Base-by-base conservation (phyloP, 2,329 filamentous ascomycete species). In the Fusarium protoensiforme region DNA sequence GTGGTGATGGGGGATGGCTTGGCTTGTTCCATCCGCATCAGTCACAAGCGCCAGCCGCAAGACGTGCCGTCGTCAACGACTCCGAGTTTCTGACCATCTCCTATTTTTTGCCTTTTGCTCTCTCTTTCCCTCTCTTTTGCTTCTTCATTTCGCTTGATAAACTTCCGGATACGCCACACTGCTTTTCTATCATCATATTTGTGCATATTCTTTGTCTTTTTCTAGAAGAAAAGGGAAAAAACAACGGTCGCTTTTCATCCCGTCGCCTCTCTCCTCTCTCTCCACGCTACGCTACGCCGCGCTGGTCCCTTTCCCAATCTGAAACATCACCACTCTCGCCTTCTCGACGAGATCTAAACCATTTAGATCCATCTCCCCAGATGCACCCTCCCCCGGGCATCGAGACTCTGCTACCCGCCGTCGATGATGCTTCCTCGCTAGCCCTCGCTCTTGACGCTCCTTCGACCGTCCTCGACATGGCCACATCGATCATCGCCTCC, bases 401-500 rank as follows among this genome's bases (percentile, higher is more conserved):
- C 67, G 73, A 70, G 53, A 35, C 69, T 51, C 57, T 71, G 59
- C 46, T 69, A 36, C 62, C 70, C 46, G 75, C 60, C 56, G 60
- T 76, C 56, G 69, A 78, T 59, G 68, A 76, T 74, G 74, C 69
- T 39, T 71, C 73, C 36, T 74, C 69, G 61, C 68, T 78, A 71
- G 65, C 65, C 27, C 58, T 71, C 46, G 61, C 72, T 53, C 63
- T 65, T 77, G 36, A 71, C 73, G 48, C 65, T 61, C 62, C 76
- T 20, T 74, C 75, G 39, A 65, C 70, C 54, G 65, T 67, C 56
- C 41, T 80, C 68, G 69, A 78, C 51, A 75, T 81, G 71, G 69
- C 80, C n/a, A 68, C 80, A 22, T 77, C 81, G 18, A 73, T 77
- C 35, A 68, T 81, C 24, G 74, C 78, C 51, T 75, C 80, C 27